These are phyloP conservation scores for Zymoseptoria crescenta DNA, from an alignment of 2,329 filamentous ascomycete species.

Conservation along the genomic window DNA sequence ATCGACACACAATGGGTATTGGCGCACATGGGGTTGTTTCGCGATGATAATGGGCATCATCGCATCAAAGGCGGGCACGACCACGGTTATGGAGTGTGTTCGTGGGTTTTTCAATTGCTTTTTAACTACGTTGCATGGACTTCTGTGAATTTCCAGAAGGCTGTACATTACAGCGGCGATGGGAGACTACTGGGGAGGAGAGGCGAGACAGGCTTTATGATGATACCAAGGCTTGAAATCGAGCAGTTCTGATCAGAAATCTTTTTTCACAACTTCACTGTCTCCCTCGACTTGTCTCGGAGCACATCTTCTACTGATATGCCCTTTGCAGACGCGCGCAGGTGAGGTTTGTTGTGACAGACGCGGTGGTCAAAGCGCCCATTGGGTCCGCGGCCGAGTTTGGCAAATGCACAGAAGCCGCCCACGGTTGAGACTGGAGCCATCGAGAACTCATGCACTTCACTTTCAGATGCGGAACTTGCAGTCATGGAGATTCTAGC, in stretches of 20 bases:
- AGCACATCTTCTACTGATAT: neutral
- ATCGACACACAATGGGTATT: conserved; percentile 22
- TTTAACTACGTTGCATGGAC: conserved; percentile 9
- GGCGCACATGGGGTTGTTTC: conserved; percentile 27
- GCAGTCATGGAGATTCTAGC: no score
- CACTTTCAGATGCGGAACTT: no score
- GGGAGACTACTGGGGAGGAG: conserved; percentile 9
- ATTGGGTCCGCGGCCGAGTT: neutral
- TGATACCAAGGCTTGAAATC: conserved; percentile 20
- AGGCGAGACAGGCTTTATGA: conserved; percentile 19
- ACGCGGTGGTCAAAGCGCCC: neutral
- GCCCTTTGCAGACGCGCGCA: neutral
- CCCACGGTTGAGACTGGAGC: neutral
- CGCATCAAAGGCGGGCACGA: conserved; percentile 28
- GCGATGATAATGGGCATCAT: conserved; percentile 27
- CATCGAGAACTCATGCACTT: neutral
- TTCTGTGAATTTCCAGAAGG: conserved; percentile 21
- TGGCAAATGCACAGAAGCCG: neutral
- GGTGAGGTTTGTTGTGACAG: neutral
- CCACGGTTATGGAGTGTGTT: conserved; percentile 15
- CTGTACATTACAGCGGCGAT: conserved; percentile 21
- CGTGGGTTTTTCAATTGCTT: conserved; percentile 12
- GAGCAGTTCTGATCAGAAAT: conserved; percentile 17
- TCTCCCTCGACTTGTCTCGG: neutral
- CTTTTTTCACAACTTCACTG: conserved; percentile 13